phyloP scores from a whole-genome alignment of 1,284 basidiomycete species.

The Trichosporon ovoides region DNA sequence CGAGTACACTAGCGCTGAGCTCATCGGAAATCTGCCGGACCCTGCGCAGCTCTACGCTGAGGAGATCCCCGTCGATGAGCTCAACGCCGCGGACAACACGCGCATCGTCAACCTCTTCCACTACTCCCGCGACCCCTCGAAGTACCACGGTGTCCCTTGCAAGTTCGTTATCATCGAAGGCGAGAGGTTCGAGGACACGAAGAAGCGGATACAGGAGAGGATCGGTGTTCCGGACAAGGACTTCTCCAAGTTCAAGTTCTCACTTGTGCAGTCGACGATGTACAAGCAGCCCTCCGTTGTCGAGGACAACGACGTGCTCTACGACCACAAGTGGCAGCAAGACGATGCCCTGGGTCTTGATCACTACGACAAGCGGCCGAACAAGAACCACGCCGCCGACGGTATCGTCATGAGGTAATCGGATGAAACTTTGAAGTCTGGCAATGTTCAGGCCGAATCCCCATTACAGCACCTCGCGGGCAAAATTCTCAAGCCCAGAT shows the following conservation, averaged over 20 bases:
- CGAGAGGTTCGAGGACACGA: constrained; percentile 91
- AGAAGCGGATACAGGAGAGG: constrained; percentile 83
- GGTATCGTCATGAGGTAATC: constrained; percentile 70
- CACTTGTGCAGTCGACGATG: constrained; percentile 79
- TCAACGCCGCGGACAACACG: constrained; percentile 78
- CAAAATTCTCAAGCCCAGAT: background rate
- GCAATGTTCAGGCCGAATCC: too few species aligned
- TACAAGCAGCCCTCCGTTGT: constrained; percentile 98
- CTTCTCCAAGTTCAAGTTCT: constrained; percentile 88
- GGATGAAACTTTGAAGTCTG: too few species aligned
- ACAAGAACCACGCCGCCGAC: constrained; percentile 67
- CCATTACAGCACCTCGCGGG: background rate
- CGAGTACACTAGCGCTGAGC: constrained; percentile 86
- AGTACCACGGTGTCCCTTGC: constrained; percentile 96
- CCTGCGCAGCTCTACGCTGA: constrained; percentile 93
- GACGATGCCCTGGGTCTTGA: constrained; percentile 95
- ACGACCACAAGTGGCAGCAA: constrained; percentile 92
- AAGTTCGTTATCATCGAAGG: constrained; percentile 81
- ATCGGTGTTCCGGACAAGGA: constrained; percentile 94
- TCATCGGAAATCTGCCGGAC: constrained; percentile 95
- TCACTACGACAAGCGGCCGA: constrained; percentile 73
- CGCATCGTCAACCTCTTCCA: constrained; percentile 98
- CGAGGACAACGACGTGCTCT: constrained; percentile 91
- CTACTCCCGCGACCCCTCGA: constrained; percentile 85
- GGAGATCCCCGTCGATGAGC: constrained; percentile 87